Conservation (phyloP, 176 grass and related monocot genomes). For the Oryza glaberrima region DNA sequence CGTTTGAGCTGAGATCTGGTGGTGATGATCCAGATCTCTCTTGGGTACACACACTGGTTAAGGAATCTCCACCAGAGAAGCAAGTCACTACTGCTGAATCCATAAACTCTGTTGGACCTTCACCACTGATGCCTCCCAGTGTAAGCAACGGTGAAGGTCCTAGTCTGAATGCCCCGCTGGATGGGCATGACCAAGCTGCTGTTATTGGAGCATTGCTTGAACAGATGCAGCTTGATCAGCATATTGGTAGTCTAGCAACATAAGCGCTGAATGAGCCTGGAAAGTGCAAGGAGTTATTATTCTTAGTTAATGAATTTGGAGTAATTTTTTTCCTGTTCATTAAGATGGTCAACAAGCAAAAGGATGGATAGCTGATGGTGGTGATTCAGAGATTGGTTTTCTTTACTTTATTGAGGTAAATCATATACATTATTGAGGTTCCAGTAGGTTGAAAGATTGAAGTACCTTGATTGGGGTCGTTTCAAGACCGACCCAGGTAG, state of each 20-base stretch:
- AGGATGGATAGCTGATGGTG: constrained; percentile 63
- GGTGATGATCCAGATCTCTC: constrained; percentile 78
- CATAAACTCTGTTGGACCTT: constrained; percentile 45
- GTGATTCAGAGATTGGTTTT: constrained; percentile 78
- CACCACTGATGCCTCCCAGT: constrained; percentile 29
- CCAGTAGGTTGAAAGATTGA: constrained; percentile 59
- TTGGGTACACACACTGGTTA: constrained; percentile 81
- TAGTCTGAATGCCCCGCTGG: constrained; percentile 29
- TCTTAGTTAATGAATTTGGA: constrained; percentile 49
- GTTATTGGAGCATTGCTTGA: constrained; percentile 68
- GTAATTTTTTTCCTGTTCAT: constrained; percentile 48
- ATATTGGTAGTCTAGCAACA: constrained; percentile 63
- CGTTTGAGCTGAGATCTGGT: constrained; percentile 67
- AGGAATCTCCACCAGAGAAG: constrained; percentile 78
- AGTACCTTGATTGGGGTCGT: constrained; percentile 48
- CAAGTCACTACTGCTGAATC: constrained; percentile 40
- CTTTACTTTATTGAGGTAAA: constrained; percentile 62
- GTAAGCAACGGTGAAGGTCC: constrained; percentile 34
- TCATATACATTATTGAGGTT: constrained; percentile 60
- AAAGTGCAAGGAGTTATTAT: constrained; percentile 27
- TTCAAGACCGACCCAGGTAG: constrained; percentile 59
- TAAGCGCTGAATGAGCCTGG: constrained; percentile 28
- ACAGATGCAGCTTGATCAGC: constrained; percentile 75
- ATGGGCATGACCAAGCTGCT: constrained; percentile 57
- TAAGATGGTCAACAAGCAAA: constrained; percentile 40